These are phyloP conservation scores for Xylaria sp. DNA, from an alignment of 495 filamentous ascomycete genomes.

Conservation along the genomic window DNA sequence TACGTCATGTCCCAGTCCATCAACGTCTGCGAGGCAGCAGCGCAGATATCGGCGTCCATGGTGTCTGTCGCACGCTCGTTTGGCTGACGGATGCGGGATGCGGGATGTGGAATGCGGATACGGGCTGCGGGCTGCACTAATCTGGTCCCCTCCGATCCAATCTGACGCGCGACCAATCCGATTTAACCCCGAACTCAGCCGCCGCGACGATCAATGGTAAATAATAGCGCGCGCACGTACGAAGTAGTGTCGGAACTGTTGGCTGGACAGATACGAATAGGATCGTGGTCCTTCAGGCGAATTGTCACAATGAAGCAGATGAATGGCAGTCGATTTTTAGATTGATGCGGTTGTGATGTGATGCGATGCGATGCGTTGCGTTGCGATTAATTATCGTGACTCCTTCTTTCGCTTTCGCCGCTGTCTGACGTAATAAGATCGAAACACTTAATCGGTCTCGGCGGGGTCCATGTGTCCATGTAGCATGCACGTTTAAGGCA, in stretches of 20 bases:
- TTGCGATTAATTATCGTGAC: not conserved
- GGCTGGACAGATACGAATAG: not conserved
- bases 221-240: not conserved
- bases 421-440: not conserved
- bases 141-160: not conserved
- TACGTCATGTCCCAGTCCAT: not conserved
- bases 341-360: not conserved
- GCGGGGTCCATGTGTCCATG: not conserved
- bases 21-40: not conserved
- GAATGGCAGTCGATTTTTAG: not conserved
- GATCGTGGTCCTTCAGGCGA: not conserved
- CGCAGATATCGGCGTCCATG: slow-evolving; percentile 6
- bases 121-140: no score
- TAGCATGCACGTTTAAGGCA: slow-evolving; percentile 11
- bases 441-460: not conserved
- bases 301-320: not conserved
- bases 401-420: slow-evolving; percentile 1
- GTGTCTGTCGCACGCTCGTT: not conserved
- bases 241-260: not conserved
- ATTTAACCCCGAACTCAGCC: not conserved
- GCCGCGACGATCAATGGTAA: not conserved
- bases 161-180: not conserved
- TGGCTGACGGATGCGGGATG: not conserved
- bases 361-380: slow-evolving; percentile 1
- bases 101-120: no score